Evolutionary conservation across 2,329 filamentous ascomycete species (phyloP), one percentile per base, ranked within the genome.

Genomic region (Lachnellula arida): DNA sequence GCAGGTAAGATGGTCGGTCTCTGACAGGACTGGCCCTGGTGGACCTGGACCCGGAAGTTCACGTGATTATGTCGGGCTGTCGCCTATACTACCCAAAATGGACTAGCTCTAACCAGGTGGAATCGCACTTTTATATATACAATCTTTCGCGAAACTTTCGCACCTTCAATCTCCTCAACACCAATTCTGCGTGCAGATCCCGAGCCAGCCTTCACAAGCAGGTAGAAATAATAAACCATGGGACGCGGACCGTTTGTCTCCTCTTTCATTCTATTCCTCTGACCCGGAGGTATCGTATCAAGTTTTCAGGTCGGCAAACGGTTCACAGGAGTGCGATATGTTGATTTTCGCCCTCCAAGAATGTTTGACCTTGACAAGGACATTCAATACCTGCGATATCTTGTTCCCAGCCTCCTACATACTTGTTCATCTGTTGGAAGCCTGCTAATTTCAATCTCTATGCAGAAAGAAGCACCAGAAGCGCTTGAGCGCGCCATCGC

Each of bases 401-500:
- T 25, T 17, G 19, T 37, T 22, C 14, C 28, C 44, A 2, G 22
- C 3, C 44, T 28, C 12, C 5, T 14, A 15, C 14, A 17, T 28
- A n/a, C 23, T n/a, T 28, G 8, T n/a, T 15, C 6, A n/a, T n/a
- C 9, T 22, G 2, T 32, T 11, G 28, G 14, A 3, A 34, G n/a
- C 14, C 43, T 56, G 58, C 63, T 65, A 59, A 65, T 49, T 40
- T 43, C 40, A 55, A 35, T 49, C 44, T 25, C 63, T 63, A 63
- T 67, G 73, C 74, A 92, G 88, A 80, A 95, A 94, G 86, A 97
- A 97, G 89, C 94, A 99, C 82, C 93, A 97, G 81, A 97, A 99
- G 92, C 92, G 94, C 85, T 86, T 97, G 76, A 94, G 89, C 81
- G 94, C 94, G 77, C 94, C 94, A 76, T 95, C 89, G 78, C 94